Evolutionary conservation across 192 early-diverging fungal genomes (phyloP), one percentile per base, ranked within the genome.

Genomic region (Podila epigama): DNA sequence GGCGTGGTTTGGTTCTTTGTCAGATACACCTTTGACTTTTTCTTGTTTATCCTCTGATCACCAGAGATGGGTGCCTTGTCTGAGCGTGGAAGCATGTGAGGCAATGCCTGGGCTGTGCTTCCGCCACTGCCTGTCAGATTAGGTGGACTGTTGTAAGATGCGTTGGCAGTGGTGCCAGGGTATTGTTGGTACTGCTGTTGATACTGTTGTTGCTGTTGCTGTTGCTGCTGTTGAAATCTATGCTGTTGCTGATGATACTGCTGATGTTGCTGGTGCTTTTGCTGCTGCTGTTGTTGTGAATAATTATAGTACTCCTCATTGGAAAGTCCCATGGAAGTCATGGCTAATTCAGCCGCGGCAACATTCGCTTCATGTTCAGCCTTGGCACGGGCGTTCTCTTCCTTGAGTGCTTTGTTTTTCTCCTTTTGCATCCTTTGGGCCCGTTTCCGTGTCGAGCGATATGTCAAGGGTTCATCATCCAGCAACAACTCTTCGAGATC

Each of bases 401-500:
- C 64, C 81, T 80, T 59, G 65, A 77, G 40, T 56, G 80, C 80
- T 81, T 79, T 59, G 62, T 87, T 31, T 63, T 75, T 75, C 55
- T 75, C 62, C n/a, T 60, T 70, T 34, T 72, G 70, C 58, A 69
- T 66, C 51, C 51, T 66, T 51, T 53, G 64, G 18, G 66, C 63
- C 44, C 58, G 58, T 41, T 68, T 84, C 54, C 60, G 60, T 5
- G 73, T 77, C 16, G 73, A 77, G 3, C 73, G 36, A 25, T 77
- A 77, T 1, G 73, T 77, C 27, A 92, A 79, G 16, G 90, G 92
- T 70, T 90, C 85, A 56, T 91, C 90, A 41, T 93, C 92, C 48
- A 89, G 75, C 25, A 89, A 78, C 9, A 91, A 58, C 58, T 93
- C 92, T 66, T 93, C 92, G 2, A 94, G 72, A 51, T 94, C 92